These are phyloP conservation scores for Geranium incanum DNA, from an alignment of 441 rosid genomes.

Conservation along the genomic window DNA sequence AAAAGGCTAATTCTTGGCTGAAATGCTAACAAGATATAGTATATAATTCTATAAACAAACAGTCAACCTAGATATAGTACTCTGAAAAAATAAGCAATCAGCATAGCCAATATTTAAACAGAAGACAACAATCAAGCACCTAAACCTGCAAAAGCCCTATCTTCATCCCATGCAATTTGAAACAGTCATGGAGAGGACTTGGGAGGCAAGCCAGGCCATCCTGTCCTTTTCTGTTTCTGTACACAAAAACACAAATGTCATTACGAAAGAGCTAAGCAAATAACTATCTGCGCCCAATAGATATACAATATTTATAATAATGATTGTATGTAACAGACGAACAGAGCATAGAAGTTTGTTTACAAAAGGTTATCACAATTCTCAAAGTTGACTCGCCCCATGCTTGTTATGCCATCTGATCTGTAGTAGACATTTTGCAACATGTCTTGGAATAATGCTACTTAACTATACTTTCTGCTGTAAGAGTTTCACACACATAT, in stretches of 20 bases:
- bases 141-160: background rate
- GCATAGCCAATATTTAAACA: background rate
- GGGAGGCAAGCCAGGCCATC: background rate
- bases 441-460: background rate
- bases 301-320: background rate
- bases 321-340: background rate
- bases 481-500: background rate
- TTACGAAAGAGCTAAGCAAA: background rate
- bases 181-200: constrained; percentile 3
- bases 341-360: background rate
- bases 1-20: background rate
- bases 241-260: background rate
- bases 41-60: background rate
- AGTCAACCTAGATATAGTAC: background rate
- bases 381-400: background rate
- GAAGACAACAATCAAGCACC: constrained; percentile 4
- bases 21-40: background rate
- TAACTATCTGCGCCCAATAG: background rate
- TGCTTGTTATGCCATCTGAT: background rate
- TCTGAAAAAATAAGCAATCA: background rate
- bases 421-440: background rate
- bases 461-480: background rate
- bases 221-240: background rate
- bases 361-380: background rate
- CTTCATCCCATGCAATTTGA: background rate